Conservation (phyloP, 768 basidiomycete genomes). For the Boletus rubescentipes region DNA sequence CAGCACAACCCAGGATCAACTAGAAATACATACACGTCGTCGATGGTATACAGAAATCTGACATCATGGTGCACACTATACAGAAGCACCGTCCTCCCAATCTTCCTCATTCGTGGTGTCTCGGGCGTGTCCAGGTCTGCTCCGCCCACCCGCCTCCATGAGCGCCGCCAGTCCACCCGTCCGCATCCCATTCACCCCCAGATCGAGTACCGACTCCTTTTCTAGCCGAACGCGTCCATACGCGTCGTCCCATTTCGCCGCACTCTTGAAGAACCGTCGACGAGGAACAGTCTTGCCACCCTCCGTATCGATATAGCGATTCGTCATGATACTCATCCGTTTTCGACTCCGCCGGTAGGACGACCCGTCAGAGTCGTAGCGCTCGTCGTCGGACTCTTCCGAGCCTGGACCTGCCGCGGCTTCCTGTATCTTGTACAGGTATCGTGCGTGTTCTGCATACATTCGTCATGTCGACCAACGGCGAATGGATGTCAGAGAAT, state of each 20-base stretch:
- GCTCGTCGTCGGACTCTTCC: constrained; percentile 49
- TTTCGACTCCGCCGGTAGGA: constrained; percentile 41
- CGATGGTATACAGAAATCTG: neutral
- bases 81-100: constrained; percentile 31
- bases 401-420: constrained; percentile 44
- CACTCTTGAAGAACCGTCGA: constrained; percentile 61
- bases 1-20: neutral
- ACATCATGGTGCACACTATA: constrained; percentile 8
- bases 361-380: constrained; percentile 52
- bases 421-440: constrained; percentile 60
- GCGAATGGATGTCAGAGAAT: neutral
- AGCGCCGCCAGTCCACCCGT: constrained; percentile 20
- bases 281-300: constrained; percentile 32
- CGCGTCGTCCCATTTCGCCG: constrained; percentile 35
- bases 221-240: constrained; percentile 25
- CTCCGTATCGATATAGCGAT: constrained; percentile 53
- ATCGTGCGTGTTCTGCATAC: constrained; percentile 58
- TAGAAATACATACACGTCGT: constrained; percentile 6
- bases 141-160: constrained; percentile 27
- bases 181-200: constrained; percentile 11
- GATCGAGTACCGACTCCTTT: constrained; percentile 23
- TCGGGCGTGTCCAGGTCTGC: constrained; percentile 3
- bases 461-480: neutral
- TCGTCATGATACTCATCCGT: constrained; percentile 70
- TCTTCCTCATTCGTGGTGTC: constrained; percentile 26